Percentiles rank a stretch among this genome's conserved stretches.
Evolutionary conservation across 2,329 filamentous ascomycete species (phyloP).

Genomic region (Hypomyces perniciosus): DNA sequence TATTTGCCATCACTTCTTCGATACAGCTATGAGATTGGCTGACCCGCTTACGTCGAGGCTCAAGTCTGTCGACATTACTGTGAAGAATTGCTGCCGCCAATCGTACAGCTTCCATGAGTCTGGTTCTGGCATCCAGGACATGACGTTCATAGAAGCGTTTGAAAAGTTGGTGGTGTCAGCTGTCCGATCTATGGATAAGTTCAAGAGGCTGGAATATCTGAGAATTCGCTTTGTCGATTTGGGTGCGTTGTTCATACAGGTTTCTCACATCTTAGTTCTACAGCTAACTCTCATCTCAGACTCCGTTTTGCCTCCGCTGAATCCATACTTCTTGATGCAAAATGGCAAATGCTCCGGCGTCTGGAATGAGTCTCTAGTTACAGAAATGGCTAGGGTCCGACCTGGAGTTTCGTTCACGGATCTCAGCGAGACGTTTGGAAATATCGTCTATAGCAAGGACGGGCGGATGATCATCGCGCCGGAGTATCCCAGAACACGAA

Average conservation of each 20-base stretch:
- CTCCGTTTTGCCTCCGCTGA: conserved; percentile 62
- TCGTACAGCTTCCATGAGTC: conserved; percentile 52
- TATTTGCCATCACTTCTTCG: conserved; percentile 64
- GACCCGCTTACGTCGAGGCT: conserved; percentile 46
- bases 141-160: conserved; percentile 66
- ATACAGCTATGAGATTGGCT: conserved; percentile 45
- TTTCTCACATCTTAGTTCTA: neutral
- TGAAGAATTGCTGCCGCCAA: conserved; percentile 67
- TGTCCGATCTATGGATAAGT: conserved; percentile 52
- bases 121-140: conserved; percentile 64
- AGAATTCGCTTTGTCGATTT: conserved; percentile 71
- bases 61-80: conserved; percentile 63
- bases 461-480: conserved; percentile 52
- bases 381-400: conserved; percentile 52
- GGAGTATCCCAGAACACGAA: conserved; percentile 46
- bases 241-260: conserved; percentile 35
- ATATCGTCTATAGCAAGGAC: conserved; percentile 53
- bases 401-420: conserved; percentile 55
- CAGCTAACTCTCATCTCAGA: conserved; percentile 38
- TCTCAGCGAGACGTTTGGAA: conserved; percentile 58
- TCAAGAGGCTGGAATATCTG: conserved; percentile 56
- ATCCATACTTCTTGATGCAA: conserved; percentile 64
- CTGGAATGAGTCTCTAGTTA: conserved; percentile 64
- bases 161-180: conserved; percentile 61
- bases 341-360: conserved; percentile 59